These are phyloP conservation scores for Cordyceps sp. DNA, from an alignment of 2,329 filamentous ascomycete species.

Conservation along the genomic window DNA sequence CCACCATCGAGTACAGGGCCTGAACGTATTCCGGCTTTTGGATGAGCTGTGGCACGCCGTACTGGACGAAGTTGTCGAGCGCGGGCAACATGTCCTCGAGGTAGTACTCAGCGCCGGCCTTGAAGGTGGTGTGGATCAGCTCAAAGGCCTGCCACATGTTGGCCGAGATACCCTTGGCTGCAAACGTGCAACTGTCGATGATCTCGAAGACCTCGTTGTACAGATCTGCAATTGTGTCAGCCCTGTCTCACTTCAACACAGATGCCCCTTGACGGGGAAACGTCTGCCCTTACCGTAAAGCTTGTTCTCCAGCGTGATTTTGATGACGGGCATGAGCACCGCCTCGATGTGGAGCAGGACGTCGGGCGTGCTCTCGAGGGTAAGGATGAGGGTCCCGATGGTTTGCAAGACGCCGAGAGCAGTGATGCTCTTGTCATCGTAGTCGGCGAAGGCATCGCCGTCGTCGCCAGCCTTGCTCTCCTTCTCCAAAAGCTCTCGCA, in stretches of 20 bases:
- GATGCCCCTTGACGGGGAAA: neutral
- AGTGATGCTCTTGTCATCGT: conserved; percentile 98
- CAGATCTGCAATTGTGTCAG: conserved; percentile 41
- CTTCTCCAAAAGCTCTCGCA: conserved; percentile 79
- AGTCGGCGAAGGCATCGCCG: conserved; percentile 73
- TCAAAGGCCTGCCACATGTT: conserved; percentile 99
- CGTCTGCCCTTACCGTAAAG: conserved; percentile 50
- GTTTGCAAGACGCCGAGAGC: conserved; percentile 92
- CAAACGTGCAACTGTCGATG: conserved; percentile 97
- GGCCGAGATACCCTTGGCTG: conserved; percentile 83
- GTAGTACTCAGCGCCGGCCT: conserved; percentile 90
- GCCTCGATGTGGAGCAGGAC: conserved; percentile 89
- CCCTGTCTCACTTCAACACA: neutral
- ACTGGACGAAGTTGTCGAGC: conserved; percentile 94
- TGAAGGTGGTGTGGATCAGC: conserved; percentile 91
- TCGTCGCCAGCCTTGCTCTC: conserved; percentile 61
- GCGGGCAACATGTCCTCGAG: conserved; percentile 98
- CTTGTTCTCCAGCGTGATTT: conserved; percentile 92
- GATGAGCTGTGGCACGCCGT: conserved; percentile 63
- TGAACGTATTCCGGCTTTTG: conserved; percentile 77
- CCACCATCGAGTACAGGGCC: conserved; percentile 84
- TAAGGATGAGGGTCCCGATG: conserved; percentile 92
- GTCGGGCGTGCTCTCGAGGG: conserved; percentile 90
- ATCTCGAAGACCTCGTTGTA: conserved; percentile 99
- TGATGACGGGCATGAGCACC: conserved; percentile 92